Base-by-base conservation (phyloP, 139 green algal species). In the Ettlia oleoabundans region DNA sequence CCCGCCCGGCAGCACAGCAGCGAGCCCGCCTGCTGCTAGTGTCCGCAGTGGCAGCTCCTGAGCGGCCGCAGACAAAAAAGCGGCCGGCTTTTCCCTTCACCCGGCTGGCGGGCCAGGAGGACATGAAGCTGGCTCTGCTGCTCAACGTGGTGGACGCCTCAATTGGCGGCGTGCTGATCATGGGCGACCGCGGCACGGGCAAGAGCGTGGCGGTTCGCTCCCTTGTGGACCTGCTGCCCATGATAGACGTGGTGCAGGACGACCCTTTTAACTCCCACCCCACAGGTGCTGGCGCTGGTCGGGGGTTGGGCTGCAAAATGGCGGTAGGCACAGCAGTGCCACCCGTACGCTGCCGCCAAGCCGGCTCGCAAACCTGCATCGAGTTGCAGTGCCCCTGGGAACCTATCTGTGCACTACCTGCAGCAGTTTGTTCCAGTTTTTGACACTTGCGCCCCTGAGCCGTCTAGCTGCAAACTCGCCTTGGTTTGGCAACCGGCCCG, bases 151-250 rank as follows among this genome's bases (percentile, higher is more conserved):
- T 98, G 53, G 95, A 98, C 84, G 85, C 92, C 3, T 89, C 87
- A 58, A 96, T 98, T 68, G 95, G 94, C 42, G 95, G 94, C 40
- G 95, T 97, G 10, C 93, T 98, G 73, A 96, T 98, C 83, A 98
- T 98, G 95, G 95, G 95, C 62, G 95, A 98, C 81, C 88, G 95
- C 42, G 95, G 94, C 72, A 98, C 94, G 13, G 95, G 91, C 82
- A 98, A 98, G 87, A 93, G 88, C 5, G 81, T 93, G 32, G 86
- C 89, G 53, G 90, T 93, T 51, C 86, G 95, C 40, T 92, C 94
- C 0, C 88, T 98, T 70, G 90, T 91, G 33, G 93, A 98, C 64
- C 82, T 98, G 68, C 89, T 98, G 71, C 95, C 95, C 8, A 87
- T 96, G 73, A 96, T 98, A 40, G 90, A 96, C 65, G 92, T 98